A percentile compares a stretch with the other conserved stretches of the same genome.
These are phyloP conservation scores for Arthrobotrys pseudoclavata DNA, from an alignment of 2,329 filamentous ascomycete genomes.

Conservation along the genomic window DNA sequence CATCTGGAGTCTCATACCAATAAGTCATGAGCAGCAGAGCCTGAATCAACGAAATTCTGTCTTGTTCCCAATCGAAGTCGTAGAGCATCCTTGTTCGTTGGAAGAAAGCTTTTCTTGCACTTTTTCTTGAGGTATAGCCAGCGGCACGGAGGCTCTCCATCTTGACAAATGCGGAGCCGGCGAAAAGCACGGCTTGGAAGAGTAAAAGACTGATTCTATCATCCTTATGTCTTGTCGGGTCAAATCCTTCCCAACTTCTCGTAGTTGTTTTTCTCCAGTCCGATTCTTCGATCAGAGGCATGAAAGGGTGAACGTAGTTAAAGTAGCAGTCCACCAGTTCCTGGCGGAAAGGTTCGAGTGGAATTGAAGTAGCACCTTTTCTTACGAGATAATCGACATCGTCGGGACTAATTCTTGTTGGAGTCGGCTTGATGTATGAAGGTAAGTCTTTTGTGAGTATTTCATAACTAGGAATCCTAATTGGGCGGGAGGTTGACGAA, in stretches of 20 bases:
- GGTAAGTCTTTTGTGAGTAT: slow-evolving; percentile 68
- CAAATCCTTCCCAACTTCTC: slow-evolving; percentile 74
- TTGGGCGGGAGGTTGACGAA: slow-evolving; percentile 52
- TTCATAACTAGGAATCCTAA: slow-evolving; percentile 52
- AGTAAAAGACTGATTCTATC: slow-evolving; percentile 84
- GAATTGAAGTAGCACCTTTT: slow-evolving; percentile 87
- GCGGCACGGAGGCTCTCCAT: slow-evolving; percentile 80
- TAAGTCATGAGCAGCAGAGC: slow-evolving; percentile 92
- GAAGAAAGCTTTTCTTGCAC: slow-evolving; percentile 88
- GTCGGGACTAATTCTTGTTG: slow-evolving; percentile 80
- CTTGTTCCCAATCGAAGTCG: slow-evolving; percentile 94
- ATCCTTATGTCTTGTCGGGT: slow-evolving; percentile 67
- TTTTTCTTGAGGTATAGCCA: slow-evolving; percentile 82
- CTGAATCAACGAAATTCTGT: slow-evolving; percentile 89
- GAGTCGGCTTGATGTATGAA: slow-evolving; percentile 82
- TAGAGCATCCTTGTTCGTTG: slow-evolving; percentile 89
- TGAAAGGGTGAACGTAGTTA: slow-evolving; percentile 92
- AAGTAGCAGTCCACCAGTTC: slow-evolving; percentile 85
- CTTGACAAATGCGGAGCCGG: slow-evolving; percentile 88
- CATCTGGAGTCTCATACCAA: slow-evolving; percentile 97
- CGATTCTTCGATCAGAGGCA: slow-evolving; percentile 83
- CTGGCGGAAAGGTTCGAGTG: slow-evolving; percentile 78
- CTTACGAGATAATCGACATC: slow-evolving; percentile 85
- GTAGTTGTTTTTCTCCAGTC: slow-evolving; percentile 73
- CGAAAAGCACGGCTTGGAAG: slow-evolving; percentile 96